These are phyloP conservation scores for Pseudonectria foliicola DNA, from an alignment of 2,329 filamentous ascomycete species.

Conservation along the genomic window DNA sequence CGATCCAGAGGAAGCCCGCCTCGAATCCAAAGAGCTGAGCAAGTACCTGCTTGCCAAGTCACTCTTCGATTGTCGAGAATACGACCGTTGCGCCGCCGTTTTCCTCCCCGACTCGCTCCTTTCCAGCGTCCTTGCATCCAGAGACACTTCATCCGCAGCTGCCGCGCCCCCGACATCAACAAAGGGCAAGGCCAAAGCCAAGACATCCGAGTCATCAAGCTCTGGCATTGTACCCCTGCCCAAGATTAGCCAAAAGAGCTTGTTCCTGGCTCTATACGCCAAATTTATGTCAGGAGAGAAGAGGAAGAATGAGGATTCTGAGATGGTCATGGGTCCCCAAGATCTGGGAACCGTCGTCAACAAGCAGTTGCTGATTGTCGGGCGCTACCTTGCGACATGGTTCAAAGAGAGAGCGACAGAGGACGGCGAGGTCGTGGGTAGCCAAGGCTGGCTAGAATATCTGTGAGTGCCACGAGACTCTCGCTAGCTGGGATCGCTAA, in stretches of 20 bases:
- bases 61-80: constrained; percentile 92
- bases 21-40: constrained; percentile 73
- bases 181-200: constrained; percentile 57
- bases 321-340: constrained; percentile 92
- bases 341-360: constrained; percentile 81
- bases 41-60: constrained; percentile 88
- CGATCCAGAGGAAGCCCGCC: constrained; percentile 64
- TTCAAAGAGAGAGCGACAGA: constrained; percentile 59
- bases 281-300: constrained; percentile 93
- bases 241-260: constrained; percentile 75
- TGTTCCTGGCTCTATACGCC: constrained; percentile 88
- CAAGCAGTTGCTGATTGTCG: constrained; percentile 72
- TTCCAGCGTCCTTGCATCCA: constrained; percentile 54
- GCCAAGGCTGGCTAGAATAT: constrained; percentile 92
- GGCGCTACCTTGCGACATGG: constrained; percentile 72
- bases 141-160: constrained; percentile 25
- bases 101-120: constrained; percentile 77
- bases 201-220: constrained; percentile 14
- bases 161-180: constrained; percentile 25
- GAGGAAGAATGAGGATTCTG: constrained; percentile 89
- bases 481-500: background rate
- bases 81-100: constrained; percentile 83
- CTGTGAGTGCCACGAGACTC: constrained; percentile 38
- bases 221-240: constrained; percentile 34
- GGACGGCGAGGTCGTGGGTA: constrained; percentile 51